A percentile compares a stretch with the other conserved stretches of the same genome.
Conservation (phyloP, 1,284 basidiomycete species). For the Ustilago curta region DNA sequence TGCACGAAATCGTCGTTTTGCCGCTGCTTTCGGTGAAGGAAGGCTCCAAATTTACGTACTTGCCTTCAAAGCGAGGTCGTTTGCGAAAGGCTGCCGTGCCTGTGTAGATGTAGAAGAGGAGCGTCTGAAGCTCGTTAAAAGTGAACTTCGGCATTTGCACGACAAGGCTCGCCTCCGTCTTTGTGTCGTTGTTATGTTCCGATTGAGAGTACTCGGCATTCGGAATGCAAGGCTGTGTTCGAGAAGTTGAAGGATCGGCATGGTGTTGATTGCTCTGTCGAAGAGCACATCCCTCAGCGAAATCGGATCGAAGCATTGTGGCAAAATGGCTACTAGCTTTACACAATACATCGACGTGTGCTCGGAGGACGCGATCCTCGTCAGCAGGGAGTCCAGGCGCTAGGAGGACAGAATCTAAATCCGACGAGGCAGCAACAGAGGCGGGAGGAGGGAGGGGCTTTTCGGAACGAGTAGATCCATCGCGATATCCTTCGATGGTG, state of each 20-base stretch:
- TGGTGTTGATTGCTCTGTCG: not conserved
- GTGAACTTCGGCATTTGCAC: not conserved
- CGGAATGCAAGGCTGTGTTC: not conserved
- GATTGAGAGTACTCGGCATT: too few species aligned
- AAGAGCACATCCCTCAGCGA: constrained; percentile 3
- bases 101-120: constrained; percentile 12
- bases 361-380: not conserved
- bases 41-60: too few species aligned
- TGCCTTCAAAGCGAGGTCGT: not conserved
- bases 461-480: too few species aligned
- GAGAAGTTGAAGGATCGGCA: not conserved
- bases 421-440: not conserved
- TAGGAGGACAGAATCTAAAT: not conserved
- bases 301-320: constrained; percentile 2
- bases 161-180: not conserved
- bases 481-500: too few species aligned
- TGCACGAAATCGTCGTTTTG: not conserved
- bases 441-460: too few species aligned
- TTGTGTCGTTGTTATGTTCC: not conserved
- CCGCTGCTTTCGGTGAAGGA: too few species aligned
- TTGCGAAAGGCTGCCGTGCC: not conserved
- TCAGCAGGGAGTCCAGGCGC: not conserved
- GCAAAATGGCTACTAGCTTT: constrained; percentile 7
- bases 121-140: constrained; percentile 5
- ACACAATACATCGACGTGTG: not conserved